A percentile compares a stretch with the other conserved stretches of the same genome.
Evolutionary conservation across 1,139 yeast species (phyloP).

Genomic region (Blastobotrys persicus): DNA sequence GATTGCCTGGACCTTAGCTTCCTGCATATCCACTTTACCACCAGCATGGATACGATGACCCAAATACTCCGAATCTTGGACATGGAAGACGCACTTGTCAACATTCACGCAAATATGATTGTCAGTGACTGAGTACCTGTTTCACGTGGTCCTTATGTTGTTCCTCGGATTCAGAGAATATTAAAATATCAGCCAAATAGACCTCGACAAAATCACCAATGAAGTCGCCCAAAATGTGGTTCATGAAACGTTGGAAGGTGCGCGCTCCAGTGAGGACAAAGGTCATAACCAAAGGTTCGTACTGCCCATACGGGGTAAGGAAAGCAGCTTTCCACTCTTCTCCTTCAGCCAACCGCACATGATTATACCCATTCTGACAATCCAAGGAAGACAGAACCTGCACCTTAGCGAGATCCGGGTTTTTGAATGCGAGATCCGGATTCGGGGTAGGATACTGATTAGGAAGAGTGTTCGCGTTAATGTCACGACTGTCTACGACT

Average conservation of each 20-base stretch:
- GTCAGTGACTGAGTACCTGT: background rate
- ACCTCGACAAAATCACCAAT: slow-evolving; percentile 21
- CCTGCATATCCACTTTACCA: background rate
- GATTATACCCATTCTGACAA: slow-evolving; percentile 25
- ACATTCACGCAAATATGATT: background rate
- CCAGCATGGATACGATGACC: background rate
- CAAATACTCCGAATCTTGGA: background rate
- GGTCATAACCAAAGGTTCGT: slow-evolving; percentile 28
- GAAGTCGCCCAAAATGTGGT: slow-evolving; percentile 18
- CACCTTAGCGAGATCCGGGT: background rate
- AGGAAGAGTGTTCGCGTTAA: background rate
- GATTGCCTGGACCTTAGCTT: background rate
- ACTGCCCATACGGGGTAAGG: slow-evolving; percentile 23
- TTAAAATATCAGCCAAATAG: slow-evolving; percentile 34
- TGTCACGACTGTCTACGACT: background rate
- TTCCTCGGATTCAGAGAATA: slow-evolving; percentile 22
- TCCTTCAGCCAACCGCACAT: slow-evolving; percentile 17
- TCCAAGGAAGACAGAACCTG: slow-evolving; percentile 20
- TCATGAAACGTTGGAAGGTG: slow-evolving; percentile 25
- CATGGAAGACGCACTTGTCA: background rate
- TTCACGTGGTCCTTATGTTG: slow-evolving; percentile 26
- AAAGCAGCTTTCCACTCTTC: slow-evolving; percentile 27
- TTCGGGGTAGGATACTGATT: background rate
- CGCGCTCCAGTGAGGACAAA: slow-evolving; percentile 28
- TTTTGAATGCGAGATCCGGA: background rate